Conservation (phyloP, 768 basidiomycete genomes). For the Rhodocollybia butyracea region DNA sequence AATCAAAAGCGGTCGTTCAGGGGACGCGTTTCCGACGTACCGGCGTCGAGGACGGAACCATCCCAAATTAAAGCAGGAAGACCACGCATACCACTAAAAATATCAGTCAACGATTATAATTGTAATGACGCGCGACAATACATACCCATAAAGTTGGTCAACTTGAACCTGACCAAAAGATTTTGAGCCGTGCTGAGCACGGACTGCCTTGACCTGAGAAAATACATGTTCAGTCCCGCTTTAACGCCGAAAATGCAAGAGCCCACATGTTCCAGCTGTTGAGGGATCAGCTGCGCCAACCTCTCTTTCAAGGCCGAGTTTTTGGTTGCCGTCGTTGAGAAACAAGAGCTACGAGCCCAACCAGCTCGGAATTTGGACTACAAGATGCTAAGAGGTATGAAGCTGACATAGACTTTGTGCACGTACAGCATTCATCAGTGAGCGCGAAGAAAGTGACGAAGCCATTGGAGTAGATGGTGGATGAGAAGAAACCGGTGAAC, state of each 20-base stretch:
- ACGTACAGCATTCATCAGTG: conserved; percentile 38
- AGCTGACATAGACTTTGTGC: neutral
- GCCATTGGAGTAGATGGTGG: conserved; percentile 15
- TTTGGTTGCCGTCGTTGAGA: conserved; percentile 59
- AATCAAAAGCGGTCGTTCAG: conserved; percentile 8
- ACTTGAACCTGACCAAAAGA: conserved; percentile 88
- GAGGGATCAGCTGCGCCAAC: conserved; percentile 89
- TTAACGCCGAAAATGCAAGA: conserved; percentile 3
- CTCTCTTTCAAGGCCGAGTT: conserved; percentile 87
- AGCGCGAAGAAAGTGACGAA: conserved; percentile 23
- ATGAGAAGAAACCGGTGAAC: conserved; percentile 12
- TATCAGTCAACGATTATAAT: too few relatives aligned
- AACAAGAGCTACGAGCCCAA: conserved; percentile 44
- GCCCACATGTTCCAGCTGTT: conserved; percentile 70
- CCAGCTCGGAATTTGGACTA: conserved; percentile 50
- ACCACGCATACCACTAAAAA: conserved; percentile 75
- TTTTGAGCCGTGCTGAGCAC: conserved; percentile 88
- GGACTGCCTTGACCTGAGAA: conserved; percentile 73
- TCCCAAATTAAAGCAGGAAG: conserved; percentile 97
- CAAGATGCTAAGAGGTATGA: neutral
- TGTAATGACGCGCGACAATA: neutral
- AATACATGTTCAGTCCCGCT: conserved; percentile 11
- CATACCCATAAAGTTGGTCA: conserved; percentile 87
- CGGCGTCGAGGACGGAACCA: conserved; percentile 93
- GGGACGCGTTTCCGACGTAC: conserved; percentile 34